Conservation (phyloP, 2,329 filamentous ascomycete species). For the Cadophora luteo-olivacea region DNA sequence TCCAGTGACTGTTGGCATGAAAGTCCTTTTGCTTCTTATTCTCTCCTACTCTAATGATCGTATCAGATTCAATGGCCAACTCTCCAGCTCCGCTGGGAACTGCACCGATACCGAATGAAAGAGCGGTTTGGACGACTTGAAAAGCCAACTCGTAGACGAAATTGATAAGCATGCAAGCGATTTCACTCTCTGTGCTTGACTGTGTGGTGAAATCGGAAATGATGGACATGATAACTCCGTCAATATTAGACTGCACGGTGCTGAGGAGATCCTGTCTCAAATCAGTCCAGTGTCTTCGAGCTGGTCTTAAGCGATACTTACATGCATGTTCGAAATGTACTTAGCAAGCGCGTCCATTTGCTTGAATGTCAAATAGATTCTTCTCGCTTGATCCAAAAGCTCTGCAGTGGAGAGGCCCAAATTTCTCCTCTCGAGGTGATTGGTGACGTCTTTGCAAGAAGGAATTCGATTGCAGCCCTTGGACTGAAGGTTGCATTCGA, state of each 20-base stretch:
- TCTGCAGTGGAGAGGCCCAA: constrained; percentile 4
- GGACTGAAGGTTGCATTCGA: constrained; percentile 12
- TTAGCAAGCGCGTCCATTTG: background rate
- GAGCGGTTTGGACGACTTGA: background rate
- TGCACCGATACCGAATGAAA: background rate
- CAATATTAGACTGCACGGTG: background rate
- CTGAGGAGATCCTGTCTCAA: background rate
- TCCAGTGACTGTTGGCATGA: background rate
- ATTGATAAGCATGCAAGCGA: constrained; percentile 7
- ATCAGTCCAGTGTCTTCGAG: background rate
- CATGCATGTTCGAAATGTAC: constrained; percentile 7
- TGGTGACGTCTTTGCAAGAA: constrained; percentile 13
- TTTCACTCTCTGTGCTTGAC: constrained; percentile 2
- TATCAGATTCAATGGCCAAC: background rate
- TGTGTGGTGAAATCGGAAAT: constrained; percentile 12
- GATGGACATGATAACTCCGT: constrained; percentile 3
- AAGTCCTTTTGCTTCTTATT: constrained; percentile 2
- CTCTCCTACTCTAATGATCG: background rate
- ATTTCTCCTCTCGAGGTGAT: constrained; percentile 10
- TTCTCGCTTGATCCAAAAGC: constrained; percentile 5
- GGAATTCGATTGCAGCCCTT: constrained; percentile 10
- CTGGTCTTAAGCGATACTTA: background rate
- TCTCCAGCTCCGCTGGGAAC: background rate
- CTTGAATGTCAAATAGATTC: constrained; percentile 7
- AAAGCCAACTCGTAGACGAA: constrained; percentile 7